These are phyloP conservation scores for Asterionellopsis glacialis DNA, from an alignment of 108 stramenopile genomes.

Conservation along the genomic window DNA sequence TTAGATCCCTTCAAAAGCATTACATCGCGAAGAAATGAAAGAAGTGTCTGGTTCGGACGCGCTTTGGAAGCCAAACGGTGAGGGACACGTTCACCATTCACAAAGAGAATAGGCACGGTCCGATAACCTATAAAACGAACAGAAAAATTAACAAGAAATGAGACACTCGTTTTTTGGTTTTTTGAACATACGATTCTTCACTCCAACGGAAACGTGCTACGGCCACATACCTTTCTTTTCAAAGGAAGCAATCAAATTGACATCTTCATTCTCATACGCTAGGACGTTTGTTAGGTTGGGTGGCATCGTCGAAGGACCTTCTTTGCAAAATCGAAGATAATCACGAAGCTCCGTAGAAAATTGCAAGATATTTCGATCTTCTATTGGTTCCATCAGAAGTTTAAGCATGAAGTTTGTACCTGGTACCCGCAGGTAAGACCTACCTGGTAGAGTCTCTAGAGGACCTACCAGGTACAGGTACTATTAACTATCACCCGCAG, in stretches of 20 bases:
- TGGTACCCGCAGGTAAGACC: too few species aligned
- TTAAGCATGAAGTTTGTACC: too few species aligned
- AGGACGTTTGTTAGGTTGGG: slow-evolving; percentile 24
- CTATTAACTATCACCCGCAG: too few species aligned
- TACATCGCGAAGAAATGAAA: slow-evolving; percentile 62
- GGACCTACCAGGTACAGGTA: too few species aligned
- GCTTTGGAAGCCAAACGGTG: slow-evolving; percentile 40
- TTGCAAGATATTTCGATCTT: too few species aligned
- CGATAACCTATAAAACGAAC: slow-evolving; percentile 51
- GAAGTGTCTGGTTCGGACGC: slow-evolving; percentile 65
- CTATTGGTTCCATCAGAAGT: too few species aligned
- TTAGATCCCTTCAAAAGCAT: slow-evolving; percentile 77
- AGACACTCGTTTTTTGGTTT: background rate
- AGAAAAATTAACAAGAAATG: background rate
- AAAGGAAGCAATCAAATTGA: slow-evolving; percentile 32
- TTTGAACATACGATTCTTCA: background rate
- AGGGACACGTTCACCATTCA: slow-evolving; percentile 65
- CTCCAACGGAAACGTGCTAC: too few species aligned
- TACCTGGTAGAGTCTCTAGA: too few species aligned
- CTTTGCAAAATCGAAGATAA: too few species aligned
- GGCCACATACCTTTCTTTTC: slow-evolving; percentile 36
- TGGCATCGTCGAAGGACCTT: slow-evolving; percentile 28
- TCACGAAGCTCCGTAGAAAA: too few species aligned
- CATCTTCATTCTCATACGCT: slow-evolving; percentile 64
- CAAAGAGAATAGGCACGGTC: slow-evolving; percentile 61